Percentiles rank a stretch among this genome's conserved stretches.
Evolutionary conservation across 2,329 filamentous ascomycete species (phyloP).

Genomic region (Teratosphaeria pseudoeucalypti): DNA sequence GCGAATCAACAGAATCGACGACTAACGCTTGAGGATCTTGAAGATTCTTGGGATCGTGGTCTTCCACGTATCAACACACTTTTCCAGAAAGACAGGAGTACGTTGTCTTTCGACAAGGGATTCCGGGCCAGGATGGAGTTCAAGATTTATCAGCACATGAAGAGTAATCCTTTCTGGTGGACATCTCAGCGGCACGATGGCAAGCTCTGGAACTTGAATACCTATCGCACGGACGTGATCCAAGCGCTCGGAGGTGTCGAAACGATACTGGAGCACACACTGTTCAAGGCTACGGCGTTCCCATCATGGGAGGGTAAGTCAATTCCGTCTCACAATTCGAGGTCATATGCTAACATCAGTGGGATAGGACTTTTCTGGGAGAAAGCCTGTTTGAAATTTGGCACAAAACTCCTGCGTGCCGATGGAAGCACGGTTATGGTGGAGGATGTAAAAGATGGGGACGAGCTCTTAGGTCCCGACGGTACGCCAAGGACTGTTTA

Average conservation of each 20-base stretch:
- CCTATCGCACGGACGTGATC: slow-evolving; percentile 92
- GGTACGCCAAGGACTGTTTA: too few species aligned
- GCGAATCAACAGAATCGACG: slow-evolving; percentile 95
- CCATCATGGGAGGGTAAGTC: slow-evolving; percentile 76
- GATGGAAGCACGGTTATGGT: too few species aligned
- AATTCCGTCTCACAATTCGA: not conserved
- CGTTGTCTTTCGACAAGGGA: slow-evolving; percentile 94
- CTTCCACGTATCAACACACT: slow-evolving; percentile 95
- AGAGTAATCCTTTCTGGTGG: slow-evolving; percentile 27
- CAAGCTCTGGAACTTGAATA: slow-evolving; percentile 94
- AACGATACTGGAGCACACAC: slow-evolving; percentile 89
- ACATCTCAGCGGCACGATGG: slow-evolving; percentile 78
- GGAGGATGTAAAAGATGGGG: too few species aligned
- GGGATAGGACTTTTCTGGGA: slow-evolving; percentile 57
- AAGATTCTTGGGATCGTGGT: slow-evolving; percentile 97
- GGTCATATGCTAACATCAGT: not conserved
- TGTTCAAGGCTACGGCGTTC: slow-evolving; percentile 91
- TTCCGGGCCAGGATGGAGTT: slow-evolving; percentile 94
- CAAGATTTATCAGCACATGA: slow-evolving; percentile 98
- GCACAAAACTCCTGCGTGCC: too few species aligned
- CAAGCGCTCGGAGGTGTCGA: slow-evolving; percentile 94
- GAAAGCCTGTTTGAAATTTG: slow-evolving; percentile 15
- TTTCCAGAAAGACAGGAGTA: slow-evolving; percentile 97
- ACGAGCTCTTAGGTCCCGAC: too few species aligned
- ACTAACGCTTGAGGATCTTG: slow-evolving; percentile 86